phyloP scores from a whole-genome alignment of 306 rosid species.

The Trifolium pratense region DNA sequence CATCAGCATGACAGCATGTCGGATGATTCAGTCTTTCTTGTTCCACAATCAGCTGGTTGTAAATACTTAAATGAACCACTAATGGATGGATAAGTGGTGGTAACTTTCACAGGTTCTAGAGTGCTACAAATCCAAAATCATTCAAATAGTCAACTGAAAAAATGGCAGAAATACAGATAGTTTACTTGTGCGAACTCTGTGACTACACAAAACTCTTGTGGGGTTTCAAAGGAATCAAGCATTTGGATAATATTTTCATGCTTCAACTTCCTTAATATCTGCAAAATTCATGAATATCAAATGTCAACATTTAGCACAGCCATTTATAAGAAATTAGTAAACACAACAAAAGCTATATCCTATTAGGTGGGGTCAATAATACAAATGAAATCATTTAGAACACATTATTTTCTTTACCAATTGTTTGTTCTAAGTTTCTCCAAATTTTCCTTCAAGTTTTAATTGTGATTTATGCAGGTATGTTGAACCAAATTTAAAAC shows the following conservation, averaged over 20 bases:
- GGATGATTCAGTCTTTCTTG: conserved; percentile 13
- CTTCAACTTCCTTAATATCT: conserved; percentile 93
- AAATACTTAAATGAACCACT: conserved; percentile 10
- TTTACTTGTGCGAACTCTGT: conserved; percentile 95
- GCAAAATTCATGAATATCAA: conserved; percentile 42
- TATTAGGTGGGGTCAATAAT: not conserved
- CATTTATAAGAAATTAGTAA: conserved; percentile 11
- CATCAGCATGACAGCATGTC: conserved; percentile 31
- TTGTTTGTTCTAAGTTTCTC: conserved; percentile 11
- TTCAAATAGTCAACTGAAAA: conserved; percentile 10
- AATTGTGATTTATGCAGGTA: not conserved
- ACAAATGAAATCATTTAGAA: conserved; percentile 7
- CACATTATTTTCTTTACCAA: not conserved
- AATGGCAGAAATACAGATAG: conserved; percentile 42
- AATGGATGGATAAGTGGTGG: conserved; percentile 1
- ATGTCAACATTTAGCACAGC: conserved; percentile 28
- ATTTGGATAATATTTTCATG: conserved; percentile 93
- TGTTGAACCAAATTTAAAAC: conserved; percentile 14
- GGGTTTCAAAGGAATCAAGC: conserved; percentile 98
- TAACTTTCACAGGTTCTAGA: conserved; percentile 29
- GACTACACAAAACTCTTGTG: conserved; percentile 96
- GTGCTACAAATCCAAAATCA: conserved; percentile 6
- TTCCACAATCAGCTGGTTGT: conserved; percentile 23
- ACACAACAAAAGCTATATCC: not conserved
- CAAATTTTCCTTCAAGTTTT: not conserved